A percentile compares a stretch with the other conserved stretches of the same genome.
These are phyloP conservation scores for Reticulomyxa filosa DNA, from an alignment of 78 protist species.

Conservation along the genomic window DNA sequence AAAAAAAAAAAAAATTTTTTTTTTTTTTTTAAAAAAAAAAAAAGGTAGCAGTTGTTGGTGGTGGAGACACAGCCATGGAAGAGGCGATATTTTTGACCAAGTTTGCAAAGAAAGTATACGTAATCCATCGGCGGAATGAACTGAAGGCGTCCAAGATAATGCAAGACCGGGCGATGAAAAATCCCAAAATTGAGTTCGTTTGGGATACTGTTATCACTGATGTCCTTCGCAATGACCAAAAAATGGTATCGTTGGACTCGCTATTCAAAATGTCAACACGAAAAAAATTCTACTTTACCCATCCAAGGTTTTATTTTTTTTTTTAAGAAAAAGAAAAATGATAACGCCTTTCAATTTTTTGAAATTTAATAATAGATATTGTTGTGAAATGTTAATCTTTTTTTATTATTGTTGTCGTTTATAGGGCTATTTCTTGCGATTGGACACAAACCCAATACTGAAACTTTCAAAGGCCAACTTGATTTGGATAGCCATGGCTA, in stretches of 20 bases:
- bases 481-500: not conserved
- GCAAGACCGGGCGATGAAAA: not conserved
- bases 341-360: not conserved
- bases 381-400: too few relatives aligned
- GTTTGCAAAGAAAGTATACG: not conserved
- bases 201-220: too few relatives aligned
- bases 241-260: too few relatives aligned
- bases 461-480: not conserved
- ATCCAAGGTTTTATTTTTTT: not conserved
- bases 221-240: too few relatives aligned
- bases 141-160: not conserved
- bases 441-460: constrained; percentile 6
- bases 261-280: too few relatives aligned
- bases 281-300: not conserved
- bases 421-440: not conserved
- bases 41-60: not conserved
- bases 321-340: not conserved
- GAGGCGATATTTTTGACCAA: constrained; percentile 1
- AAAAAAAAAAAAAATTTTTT: too few relatives aligned
- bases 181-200: not conserved
- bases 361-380: not conserved
- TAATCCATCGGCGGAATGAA: not conserved
- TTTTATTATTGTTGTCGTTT: not conserved
- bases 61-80: constrained; percentile 10
- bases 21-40: too few relatives aligned